Evolutionary conservation across 352 stramenopile species (phyloP), one percentile per base, ranked within the genome.

Genomic region (Phytophthora uliginosa): DNA sequence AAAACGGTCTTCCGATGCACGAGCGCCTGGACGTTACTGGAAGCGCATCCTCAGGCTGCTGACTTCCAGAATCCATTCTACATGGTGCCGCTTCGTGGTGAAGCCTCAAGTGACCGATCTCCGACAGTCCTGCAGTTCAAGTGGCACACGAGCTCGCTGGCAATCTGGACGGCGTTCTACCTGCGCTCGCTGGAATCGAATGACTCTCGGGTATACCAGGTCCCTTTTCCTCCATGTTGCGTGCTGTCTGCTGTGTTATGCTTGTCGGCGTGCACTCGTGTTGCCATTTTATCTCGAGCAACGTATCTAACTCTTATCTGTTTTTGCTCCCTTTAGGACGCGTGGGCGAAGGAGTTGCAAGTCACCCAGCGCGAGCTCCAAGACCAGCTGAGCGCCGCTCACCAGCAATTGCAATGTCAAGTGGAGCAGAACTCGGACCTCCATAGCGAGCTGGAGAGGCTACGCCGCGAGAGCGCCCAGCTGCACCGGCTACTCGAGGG

Each of bases 21-120:
- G 7, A 94, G 83, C 33, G 83, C 78, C 2, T 96, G 89, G 89
- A 91, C 83, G 1, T 40, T 93, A 31, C 72, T 95, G 18, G 72
- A 82, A 15, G 33, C 66, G 1, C 66, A 91, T 28, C 69, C 82
- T 17, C 64, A 86, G 13, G 63, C 72, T 5, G 62, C 66, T 0
- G 85, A 95, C 54, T 94, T 91, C 57, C 58, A 76, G 53, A 95
- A 95, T 74, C 83, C 89, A n/a, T 97, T 95, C 55, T 95, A 87
- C 63, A 84, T 95, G 45, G 59, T 85, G 33, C 83, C 85, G 20
- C 57, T 85, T 0, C 70, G 79, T 36, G 73, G 71, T n/a, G 72
- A 79, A 5, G 77, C 55, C 28, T 66, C 66, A 4, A 66, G 58
- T 0, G 85, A 92, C 59, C 87, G 87, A 13, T 95, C 90, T 17